Percentiles rank a stretch among this genome's conserved stretches.
Conservation (phyloP, 345 rosid genomes). For the Fremontodendron californicum region DNA sequence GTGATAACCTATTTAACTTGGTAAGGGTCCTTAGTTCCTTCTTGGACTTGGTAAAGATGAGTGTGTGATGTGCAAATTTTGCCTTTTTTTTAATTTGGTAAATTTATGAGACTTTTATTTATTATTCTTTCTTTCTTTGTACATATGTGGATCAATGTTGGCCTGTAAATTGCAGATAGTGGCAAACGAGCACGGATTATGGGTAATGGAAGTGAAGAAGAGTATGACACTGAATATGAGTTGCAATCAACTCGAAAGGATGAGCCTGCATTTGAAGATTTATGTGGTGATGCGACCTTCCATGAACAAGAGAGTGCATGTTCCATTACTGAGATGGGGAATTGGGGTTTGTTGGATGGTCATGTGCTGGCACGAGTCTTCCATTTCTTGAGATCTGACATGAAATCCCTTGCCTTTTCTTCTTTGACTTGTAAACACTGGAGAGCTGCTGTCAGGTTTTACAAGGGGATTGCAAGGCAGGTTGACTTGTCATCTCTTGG, state of each 20-base stretch:
- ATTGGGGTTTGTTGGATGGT: constrained; percentile 86
- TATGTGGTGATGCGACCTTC: constrained; percentile 60
- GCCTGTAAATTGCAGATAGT: constrained; percentile 41
- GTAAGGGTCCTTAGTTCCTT: background rate
- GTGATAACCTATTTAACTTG: background rate
- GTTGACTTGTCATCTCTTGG: constrained; percentile 79
- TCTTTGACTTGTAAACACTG: constrained; percentile 91
- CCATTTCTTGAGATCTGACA: constrained; percentile 78
- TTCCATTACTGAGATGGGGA: constrained; percentile 35
- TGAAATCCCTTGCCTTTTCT: constrained; percentile 68
- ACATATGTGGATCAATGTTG: constrained; percentile 40
- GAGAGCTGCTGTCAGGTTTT: constrained; percentile 75
- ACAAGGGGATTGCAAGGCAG: constrained; percentile 66
- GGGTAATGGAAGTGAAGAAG: constrained; percentile 63
- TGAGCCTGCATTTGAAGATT: constrained; percentile 68
- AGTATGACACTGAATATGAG: constrained; percentile 53
- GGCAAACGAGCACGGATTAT: constrained; percentile 73
- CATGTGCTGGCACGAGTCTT: constrained; percentile 69
- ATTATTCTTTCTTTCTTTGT: constrained; percentile 9
- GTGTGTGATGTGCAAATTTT: background rate
- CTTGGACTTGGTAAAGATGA: background rate
- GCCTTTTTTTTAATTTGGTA: background rate
- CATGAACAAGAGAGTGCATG: constrained; percentile 37
- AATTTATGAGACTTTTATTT: constrained; percentile 15
- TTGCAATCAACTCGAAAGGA: constrained; percentile 39